phyloP scores from a whole-genome alignment of 2,329 filamentous ascomycete genomes.

The Chrysosporium keratinophilum region DNA sequence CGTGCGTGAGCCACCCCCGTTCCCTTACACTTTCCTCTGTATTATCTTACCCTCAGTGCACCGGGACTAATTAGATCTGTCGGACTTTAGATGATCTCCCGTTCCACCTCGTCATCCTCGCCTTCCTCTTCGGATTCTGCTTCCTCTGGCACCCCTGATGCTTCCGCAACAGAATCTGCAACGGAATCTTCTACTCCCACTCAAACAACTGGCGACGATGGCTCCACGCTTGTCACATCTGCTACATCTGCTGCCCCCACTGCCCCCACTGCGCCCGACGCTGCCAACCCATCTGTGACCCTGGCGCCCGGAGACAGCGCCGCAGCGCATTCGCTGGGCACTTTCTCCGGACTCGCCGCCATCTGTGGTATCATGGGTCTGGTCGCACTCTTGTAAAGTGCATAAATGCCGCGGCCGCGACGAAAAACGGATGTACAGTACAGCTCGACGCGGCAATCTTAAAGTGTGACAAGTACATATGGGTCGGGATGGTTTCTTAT shows the following conservation, averaged over 20 bases:
- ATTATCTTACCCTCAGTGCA: not conserved
- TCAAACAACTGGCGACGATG: conserved; percentile 1
- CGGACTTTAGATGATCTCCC: conserved; percentile 20
- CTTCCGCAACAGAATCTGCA: no score
- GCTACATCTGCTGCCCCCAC: not conserved
- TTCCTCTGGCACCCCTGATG: conserved; percentile 17
- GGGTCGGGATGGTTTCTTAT: no score
- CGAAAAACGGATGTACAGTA: conserved; percentile 1
- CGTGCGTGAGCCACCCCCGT: conserved; percentile 50
- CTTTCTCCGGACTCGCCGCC: conserved; percentile 1
- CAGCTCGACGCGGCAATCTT: not conserved
- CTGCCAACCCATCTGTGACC: not conserved
- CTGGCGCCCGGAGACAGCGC: conserved; percentile 1
- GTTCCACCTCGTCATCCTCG: conserved; percentile 1
- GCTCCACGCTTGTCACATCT: not conserved
- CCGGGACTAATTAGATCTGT: not conserved
- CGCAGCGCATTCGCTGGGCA: not conserved
- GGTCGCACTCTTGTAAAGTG: not conserved
- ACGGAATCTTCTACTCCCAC: not conserved
- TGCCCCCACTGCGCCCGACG: not conserved
- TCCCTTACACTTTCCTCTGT: not conserved
- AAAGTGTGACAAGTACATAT: not conserved
- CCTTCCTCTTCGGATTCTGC: conserved; percentile 9
- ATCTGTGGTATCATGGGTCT: conserved; percentile 4
- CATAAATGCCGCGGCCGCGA: not conserved